Percentiles rank a stretch among this genome's conserved stretches.
Conservation (phyloP, 306 rosid species). For the Cyamopsis tetragonoloba region DNA sequence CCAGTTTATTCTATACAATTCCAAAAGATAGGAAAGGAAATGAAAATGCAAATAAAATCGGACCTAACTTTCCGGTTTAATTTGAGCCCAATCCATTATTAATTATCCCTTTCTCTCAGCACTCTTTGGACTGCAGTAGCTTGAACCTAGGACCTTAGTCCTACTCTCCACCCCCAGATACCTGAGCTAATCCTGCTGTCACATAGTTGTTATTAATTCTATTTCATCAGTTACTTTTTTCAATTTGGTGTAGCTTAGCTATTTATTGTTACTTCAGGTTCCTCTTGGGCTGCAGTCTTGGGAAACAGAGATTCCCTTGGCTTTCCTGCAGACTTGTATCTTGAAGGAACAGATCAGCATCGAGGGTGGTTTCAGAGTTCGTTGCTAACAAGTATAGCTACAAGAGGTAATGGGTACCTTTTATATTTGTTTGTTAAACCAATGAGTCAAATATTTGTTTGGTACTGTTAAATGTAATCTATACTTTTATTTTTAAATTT, state of each 20-base stretch:
- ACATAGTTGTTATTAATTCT: background rate
- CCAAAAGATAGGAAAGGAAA: too few relatives aligned
- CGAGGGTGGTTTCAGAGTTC: constrained; percentile 99
- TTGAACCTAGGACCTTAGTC: constrained; percentile 16
- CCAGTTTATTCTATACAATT: too few relatives aligned
- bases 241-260: constrained; percentile 18
- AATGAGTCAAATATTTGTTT: too few relatives aligned
- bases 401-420: constrained; percentile 74
- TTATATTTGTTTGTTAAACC: too few relatives aligned
- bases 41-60: too few relatives aligned
- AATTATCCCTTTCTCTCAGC: background rate
- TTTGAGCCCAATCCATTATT: too few relatives aligned
- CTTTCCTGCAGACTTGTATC: constrained; percentile 91
- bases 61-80: too few relatives aligned
- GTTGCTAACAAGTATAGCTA: constrained; percentile 83
- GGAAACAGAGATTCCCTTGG: constrained; percentile 60
- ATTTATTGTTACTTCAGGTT: constrained; percentile 61
- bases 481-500: too few relatives aligned
- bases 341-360: constrained; percentile 99
- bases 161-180: background rate
- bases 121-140: background rate
- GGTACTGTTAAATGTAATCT: too few relatives aligned
- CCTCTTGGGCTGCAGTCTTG: constrained; percentile 98
- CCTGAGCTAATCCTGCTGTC: constrained; percentile 9
- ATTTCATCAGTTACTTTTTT: constrained; percentile 13